A percentile compares a stretch with the other conserved stretches of the same genome.
These are phyloP conservation scores for Sorghum bicolor DNA, from an alignment of 176 grass and related monocot genomes.

Conservation along the genomic window DNA sequence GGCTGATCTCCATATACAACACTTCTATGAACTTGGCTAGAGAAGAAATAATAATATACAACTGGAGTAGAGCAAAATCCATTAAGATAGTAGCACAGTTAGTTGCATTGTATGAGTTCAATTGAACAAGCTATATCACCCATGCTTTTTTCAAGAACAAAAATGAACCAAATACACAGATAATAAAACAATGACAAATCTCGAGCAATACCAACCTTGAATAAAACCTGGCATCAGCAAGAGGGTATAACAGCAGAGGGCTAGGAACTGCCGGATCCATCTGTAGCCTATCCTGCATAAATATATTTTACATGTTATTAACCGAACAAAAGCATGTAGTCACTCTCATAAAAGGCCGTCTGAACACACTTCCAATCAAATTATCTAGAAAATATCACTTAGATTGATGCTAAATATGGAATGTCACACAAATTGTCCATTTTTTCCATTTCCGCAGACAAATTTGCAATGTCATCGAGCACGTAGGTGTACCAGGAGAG, in stretches of 20 bases:
- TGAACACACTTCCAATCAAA: neutral
- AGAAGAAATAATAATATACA: conserved; percentile 98
- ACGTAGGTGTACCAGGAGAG: neutral
- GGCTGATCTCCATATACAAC: conserved; percentile 87
- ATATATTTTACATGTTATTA: conserved; percentile 38
- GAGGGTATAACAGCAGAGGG: conserved; percentile 72
- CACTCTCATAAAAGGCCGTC: neutral
- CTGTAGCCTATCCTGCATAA: conserved; percentile 83
- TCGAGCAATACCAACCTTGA: conserved; percentile 53
- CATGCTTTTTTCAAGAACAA: neutral
- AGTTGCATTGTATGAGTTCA: neutral
- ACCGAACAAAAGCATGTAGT: neutral
- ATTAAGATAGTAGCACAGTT: neutral
- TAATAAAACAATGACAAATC: neutral
- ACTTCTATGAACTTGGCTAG: conserved; percentile 76
- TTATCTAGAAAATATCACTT: neutral
- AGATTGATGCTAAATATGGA: neutral
- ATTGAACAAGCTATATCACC: neutral
- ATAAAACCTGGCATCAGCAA: conserved; percentile 89
- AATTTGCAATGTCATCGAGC: neutral
- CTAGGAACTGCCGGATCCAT: conserved; percentile 87
- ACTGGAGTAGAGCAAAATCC: conserved; percentile 43
- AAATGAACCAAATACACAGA: neutral
- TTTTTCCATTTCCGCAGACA: neutral
- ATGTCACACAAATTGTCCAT: neutral